Conservation (phyloP, 2,329 filamentous ascomycete genomes). For the Penicillium occitanis region DNA sequence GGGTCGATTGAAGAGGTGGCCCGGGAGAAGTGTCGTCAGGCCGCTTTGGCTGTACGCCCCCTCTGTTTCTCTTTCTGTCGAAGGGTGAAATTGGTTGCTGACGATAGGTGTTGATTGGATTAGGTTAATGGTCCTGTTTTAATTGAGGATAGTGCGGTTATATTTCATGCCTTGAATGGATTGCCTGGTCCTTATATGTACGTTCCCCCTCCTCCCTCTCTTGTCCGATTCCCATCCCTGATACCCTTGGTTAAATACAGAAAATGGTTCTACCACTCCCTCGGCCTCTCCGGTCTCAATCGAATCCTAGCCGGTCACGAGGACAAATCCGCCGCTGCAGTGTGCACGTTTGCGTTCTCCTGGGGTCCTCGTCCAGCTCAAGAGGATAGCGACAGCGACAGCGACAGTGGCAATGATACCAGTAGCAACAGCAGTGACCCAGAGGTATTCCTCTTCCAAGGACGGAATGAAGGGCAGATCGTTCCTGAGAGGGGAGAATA, state of each 20-base stretch:
- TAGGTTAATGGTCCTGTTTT: constrained; percentile 77
- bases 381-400: background rate
- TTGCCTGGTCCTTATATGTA: constrained; percentile 89
- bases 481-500: constrained; percentile 2
- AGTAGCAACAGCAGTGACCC: constrained; percentile 47
- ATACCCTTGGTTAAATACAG: constrained; percentile 46
- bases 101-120: background rate
- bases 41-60: constrained; percentile 49
- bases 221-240: background rate
- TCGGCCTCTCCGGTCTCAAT: constrained; percentile 77
- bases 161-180: constrained; percentile 77
- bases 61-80: background rate
- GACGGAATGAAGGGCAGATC: constrained; percentile 35
- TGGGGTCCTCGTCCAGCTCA: constrained; percentile 57
- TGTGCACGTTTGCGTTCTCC: constrained; percentile 86
- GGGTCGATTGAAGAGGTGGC: constrained; percentile 83
- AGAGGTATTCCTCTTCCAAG: constrained; percentile 79
- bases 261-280: constrained; percentile 80
- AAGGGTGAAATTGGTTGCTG: background rate
- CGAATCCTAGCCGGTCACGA: constrained; percentile 76
- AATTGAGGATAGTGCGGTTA: constrained; percentile 85
- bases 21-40: constrained; percentile 73
- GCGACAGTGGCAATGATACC: background rate
- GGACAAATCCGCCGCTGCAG: constrained; percentile 82
- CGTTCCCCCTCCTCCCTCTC: constrained; percentile 29